Evolutionary conservation across 768 basidiomycete species (phyloP).

Genomic region (Suillus occidentalis): DNA sequence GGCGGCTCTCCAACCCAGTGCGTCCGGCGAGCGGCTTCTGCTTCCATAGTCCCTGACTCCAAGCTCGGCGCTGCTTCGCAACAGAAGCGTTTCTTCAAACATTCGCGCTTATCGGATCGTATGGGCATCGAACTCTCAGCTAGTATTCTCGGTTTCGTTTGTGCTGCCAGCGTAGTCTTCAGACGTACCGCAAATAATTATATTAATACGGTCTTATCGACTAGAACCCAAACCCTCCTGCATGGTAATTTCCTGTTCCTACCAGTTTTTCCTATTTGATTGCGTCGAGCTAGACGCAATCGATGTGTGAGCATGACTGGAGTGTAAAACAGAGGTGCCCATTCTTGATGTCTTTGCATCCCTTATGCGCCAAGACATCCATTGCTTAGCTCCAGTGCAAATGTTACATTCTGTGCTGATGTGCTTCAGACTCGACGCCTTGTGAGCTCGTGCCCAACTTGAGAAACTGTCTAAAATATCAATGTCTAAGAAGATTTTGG

Average conservation of each 20-base stretch:
- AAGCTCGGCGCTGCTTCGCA: neutral
- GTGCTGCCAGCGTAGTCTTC: neutral
- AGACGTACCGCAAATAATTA: neutral
- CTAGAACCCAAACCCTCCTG: neutral
- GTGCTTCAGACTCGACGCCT: too few relatives aligned
- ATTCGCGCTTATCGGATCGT: neutral
- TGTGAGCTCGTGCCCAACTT: too few relatives aligned
- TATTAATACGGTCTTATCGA: too few relatives aligned
- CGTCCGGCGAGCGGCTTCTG: slow-evolving; percentile 6
- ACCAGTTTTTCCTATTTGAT: neutral
- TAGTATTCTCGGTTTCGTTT: neutral
- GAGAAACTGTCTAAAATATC: too few relatives aligned
- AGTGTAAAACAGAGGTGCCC: neutral
- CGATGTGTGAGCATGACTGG: neutral
- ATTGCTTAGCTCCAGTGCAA: too few relatives aligned
- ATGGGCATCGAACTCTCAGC: neutral
- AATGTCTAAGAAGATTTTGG: too few relatives aligned
- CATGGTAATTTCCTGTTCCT: neutral
- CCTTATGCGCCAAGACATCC: too few relatives aligned
- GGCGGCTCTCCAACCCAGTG: neutral
- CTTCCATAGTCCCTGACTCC: neutral
- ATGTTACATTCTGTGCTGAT: too few relatives aligned
- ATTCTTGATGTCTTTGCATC: too few relatives aligned
- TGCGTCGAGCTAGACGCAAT: neutral
- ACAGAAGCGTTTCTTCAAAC: neutral